Base-by-base conservation (phyloP, 2,329 filamentous ascomycete species). In the Fusarium sp. region DNA sequence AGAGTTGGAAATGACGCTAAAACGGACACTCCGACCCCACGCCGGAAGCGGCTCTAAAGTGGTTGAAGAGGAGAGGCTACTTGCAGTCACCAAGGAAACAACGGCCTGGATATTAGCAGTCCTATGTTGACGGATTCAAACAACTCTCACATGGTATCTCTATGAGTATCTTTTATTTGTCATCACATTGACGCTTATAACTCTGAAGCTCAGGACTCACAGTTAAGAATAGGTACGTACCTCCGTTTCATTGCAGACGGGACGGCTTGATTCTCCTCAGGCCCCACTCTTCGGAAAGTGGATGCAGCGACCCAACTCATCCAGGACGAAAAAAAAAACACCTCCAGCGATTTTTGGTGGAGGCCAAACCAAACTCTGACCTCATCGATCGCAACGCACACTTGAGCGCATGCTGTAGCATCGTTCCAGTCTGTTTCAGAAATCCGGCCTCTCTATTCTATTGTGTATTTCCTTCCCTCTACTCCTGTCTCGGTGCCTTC, bases 321-420 rank as follows among this genome's bases (percentile, higher is more conserved):
- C 22, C 18, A 37, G 18, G 18, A 52, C 34, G n/a, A 40, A 62
- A 62, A 62, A 61, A 40, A 66, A 67, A 61, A 29, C 50, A 62
- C 31, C 34, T 47, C 45, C 50, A 45, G 24, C 56, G 47, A 67
- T 54, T 37, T 57, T 56, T 50, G 54, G 62, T 47, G 27, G 35
- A 47, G 56, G n/a, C 29, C 40, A 35, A 24, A 22, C 56, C 47
- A 62, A 67, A 61, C 67, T 74, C 67, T 71, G 71, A 73, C 71
- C 71, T 73, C 71, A 73, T 74, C 63, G 57, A 69, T 64, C 59
- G 58, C 52, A 47, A 31, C 62, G 31, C 42, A n/a, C 18, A 29
- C 24, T n/a, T 11, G 47, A 61, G 65, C 50, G 50, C 64, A 62
- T 47, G 58, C 60, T n/a, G 38, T 29, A 59, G 13, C 22, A 38